phyloP scores from a whole-genome alignment of 768 basidiomycete species.

The Tricholomella constricta region DNA sequence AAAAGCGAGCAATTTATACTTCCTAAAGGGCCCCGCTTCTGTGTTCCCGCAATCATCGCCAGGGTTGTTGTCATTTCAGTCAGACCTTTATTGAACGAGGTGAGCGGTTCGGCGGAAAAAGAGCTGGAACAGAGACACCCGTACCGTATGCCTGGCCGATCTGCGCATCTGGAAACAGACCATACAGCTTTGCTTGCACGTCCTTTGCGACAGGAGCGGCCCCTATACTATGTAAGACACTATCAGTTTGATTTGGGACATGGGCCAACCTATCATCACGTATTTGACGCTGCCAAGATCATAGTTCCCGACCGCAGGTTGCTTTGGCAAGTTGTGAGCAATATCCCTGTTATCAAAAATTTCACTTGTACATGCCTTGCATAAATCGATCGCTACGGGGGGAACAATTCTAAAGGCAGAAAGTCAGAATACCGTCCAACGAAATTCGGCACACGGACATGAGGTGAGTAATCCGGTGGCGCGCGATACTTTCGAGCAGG shows the following conservation, averaged over 20 bases:
- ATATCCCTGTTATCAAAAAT: background rate
- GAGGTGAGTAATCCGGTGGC: constrained; percentile 49
- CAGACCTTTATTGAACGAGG: constrained; percentile 13
- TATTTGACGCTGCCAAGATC: constrained; percentile 41
- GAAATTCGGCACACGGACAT: constrained; percentile 12
- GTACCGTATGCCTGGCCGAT: constrained; percentile 68
- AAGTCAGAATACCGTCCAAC: background rate
- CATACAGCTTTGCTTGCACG: constrained; percentile 45
- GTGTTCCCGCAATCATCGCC: constrained; percentile 43
- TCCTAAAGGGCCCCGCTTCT: constrained; percentile 42
- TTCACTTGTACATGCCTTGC: constrained; percentile 39
- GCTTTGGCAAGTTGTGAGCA: constrained; percentile 27
- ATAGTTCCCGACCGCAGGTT: constrained; percentile 45
- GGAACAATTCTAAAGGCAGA: constrained; percentile 40
- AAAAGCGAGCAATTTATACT: constrained; percentile 26
- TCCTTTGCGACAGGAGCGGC: constrained; percentile 62
- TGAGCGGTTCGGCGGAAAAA: background rate
- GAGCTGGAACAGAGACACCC: constrained; percentile 2
- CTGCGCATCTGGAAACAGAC: constrained; percentile 48
- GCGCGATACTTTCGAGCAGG: constrained; percentile 48
- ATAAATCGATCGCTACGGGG: constrained; percentile 49
- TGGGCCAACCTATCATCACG: constrained; percentile 44
- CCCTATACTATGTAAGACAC: constrained; percentile 32
- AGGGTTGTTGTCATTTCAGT: constrained; percentile 47
- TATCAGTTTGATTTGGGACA: constrained; percentile 23